Evolutionary conservation across 2,329 filamentous ascomycete species (phyloP).

Genomic region (Phialocephala sp.): DNA sequence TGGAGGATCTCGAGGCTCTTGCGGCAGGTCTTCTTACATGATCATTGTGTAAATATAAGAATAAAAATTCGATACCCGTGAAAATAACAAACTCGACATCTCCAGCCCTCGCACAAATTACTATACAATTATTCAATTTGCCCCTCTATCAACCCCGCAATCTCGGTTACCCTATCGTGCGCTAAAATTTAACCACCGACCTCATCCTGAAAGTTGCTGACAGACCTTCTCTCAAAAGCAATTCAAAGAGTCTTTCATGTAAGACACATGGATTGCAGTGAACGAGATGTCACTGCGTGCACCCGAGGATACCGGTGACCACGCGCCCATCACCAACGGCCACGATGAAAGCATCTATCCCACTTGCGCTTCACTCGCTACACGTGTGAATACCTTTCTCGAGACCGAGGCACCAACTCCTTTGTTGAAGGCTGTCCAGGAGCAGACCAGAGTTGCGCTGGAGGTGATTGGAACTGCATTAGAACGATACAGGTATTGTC

Average conservation of each 20-base stretch:
- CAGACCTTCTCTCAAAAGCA: constrained; percentile 15
- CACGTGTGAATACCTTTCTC: constrained; percentile 40
- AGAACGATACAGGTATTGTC: constrained; percentile 70
- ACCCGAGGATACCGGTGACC: constrained; percentile 35
- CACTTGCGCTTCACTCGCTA: constrained; percentile 37
- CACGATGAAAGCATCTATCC: constrained; percentile 33
- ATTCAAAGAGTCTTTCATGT: constrained; percentile 14
- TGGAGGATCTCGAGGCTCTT: constrained; percentile 79
- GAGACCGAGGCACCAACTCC: constrained; percentile 33
- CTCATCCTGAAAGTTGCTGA: constrained; percentile 18
- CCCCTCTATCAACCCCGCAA: constrained; percentile 25
- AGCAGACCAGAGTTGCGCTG: constrained; percentile 75
- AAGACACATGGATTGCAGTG: constrained; percentile 35
- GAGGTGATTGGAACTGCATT: constrained; percentile 78
- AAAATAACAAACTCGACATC: background rate
- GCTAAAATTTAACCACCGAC: constrained; percentile 19
- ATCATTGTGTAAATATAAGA: constrained; percentile 12
- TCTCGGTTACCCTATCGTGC: constrained; percentile 21
- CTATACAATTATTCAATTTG: background rate
- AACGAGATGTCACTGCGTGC: constrained; percentile 39
- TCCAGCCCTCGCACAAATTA: background rate
- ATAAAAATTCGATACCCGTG: constrained; percentile 32
- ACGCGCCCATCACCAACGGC: constrained; percentile 29
- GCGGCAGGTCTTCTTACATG: constrained; percentile 72
- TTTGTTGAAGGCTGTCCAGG: constrained; percentile 58